Conservation (phyloP, 164 flowering plant species). For the Stephania yunnanensis region DNA sequence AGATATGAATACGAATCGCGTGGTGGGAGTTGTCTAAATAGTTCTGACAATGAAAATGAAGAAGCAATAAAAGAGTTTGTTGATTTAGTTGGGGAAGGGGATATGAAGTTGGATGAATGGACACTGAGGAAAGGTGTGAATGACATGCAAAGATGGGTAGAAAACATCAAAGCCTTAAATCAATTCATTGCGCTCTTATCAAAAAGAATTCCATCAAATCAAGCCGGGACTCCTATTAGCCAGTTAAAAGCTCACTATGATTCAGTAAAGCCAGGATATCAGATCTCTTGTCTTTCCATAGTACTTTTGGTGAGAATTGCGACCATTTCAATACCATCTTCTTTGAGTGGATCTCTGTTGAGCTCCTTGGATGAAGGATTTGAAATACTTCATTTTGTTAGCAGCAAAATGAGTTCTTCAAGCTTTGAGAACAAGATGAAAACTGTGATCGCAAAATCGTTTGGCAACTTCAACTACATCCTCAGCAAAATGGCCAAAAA, state of each 20-base stretch:
- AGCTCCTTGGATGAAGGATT: background rate
- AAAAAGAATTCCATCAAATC: background rate
- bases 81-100: background rate
- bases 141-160: slow-evolving; percentile 6
- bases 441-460: background rate
- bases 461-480: background rate
- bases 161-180: background rate
- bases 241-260: background rate
- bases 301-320: slow-evolving; percentile 4
- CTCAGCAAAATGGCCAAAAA: background rate
- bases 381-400: background rate
- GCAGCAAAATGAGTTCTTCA: background rate
- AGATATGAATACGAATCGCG: too few relatives aligned
- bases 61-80: background rate
- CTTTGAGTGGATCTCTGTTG: background rate
- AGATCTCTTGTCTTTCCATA: background rate
- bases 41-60: too few relatives aligned
- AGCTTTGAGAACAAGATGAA: background rate
- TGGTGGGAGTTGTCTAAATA: too few relatives aligned
- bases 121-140: background rate
- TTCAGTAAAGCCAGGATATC: background rate
- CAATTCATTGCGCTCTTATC: background rate
- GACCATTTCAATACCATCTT: background rate
- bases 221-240: background rate
- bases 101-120: background rate